Evolutionary conservation across 139 green algal genomes (phyloP).

Genomic region (Limnomonas spitsbergensis): DNA sequence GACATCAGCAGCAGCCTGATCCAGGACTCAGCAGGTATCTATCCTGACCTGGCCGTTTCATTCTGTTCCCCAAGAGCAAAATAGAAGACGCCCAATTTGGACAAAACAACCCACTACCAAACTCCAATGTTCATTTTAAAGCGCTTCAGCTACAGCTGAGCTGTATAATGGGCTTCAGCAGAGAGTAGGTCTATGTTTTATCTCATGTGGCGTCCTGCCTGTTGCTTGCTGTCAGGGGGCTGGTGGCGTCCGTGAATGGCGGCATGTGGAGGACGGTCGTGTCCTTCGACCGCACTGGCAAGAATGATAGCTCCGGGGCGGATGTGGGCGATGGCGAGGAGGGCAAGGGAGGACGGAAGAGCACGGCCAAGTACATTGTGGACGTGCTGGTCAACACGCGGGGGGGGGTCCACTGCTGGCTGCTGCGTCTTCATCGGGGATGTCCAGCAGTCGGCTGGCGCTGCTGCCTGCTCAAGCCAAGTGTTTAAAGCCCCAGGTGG

Average conservation of each 20-base stretch:
- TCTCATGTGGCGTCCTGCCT: neutral
- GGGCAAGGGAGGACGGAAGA: neutral
- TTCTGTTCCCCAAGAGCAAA: too few species aligned
- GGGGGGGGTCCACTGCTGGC: constrained; percentile 11
- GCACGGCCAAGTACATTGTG: constrained; percentile 59
- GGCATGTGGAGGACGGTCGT: constrained; percentile 76
- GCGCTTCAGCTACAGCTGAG: too few species aligned
- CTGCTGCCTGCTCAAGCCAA: constrained; percentile 29
- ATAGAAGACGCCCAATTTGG: too few species aligned
- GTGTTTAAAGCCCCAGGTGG: constrained; percentile 45
- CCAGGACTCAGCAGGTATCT: too few species aligned
- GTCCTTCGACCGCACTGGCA: constrained; percentile 72
- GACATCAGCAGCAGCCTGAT: too few species aligned
- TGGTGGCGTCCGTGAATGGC: constrained; percentile 22
- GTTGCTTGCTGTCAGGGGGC: neutral
- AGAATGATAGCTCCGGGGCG: constrained; percentile 30
- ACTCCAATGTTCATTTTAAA: too few species aligned
- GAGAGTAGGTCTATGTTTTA: too few species aligned
- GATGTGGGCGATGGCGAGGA: constrained; percentile 9
- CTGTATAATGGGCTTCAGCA: too few species aligned
- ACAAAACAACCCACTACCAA: too few species aligned
- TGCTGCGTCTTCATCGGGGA: neutral
- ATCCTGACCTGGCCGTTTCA: too few species aligned
- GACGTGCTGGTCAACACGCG: constrained; percentile 71
- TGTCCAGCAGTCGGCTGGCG: neutral